Evolutionary conservation across 2,329 filamentous ascomycete genomes (phyloP).

Genomic region (Penicillium sp.): DNA sequence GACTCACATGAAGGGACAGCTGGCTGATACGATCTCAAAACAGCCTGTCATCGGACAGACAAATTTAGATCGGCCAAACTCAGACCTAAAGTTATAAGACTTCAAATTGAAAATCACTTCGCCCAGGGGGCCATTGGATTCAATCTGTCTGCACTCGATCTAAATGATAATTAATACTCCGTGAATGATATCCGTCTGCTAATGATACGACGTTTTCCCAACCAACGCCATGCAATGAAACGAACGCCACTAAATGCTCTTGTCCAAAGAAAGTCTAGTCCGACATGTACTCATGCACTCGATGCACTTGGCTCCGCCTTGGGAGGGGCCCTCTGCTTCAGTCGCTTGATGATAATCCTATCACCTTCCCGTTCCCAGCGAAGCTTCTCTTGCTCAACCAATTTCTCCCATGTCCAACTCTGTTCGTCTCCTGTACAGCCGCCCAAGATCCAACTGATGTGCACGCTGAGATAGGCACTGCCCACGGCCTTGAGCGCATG

Average conservation of each 20-base stretch:
- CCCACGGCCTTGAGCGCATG: constrained; percentile 86
- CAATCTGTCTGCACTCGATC: constrained; percentile 13
- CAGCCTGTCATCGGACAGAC: constrained; percentile 54
- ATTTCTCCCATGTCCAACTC: constrained; percentile 64
- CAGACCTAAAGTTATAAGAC: constrained; percentile 71
- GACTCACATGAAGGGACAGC: constrained; percentile 64
- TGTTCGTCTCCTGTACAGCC: constrained; percentile 44
- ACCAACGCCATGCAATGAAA: constrained; percentile 24
- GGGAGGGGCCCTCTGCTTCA: constrained; percentile 30
- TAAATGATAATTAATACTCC: constrained; percentile 14
- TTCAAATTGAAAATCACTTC: constrained; percentile 8
- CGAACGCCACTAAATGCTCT: constrained; percentile 16
- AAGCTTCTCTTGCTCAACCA: constrained; percentile 68
- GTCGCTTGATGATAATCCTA: constrained; percentile 72
- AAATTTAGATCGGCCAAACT: constrained; percentile 70
- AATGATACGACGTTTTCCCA: constrained; percentile 13
- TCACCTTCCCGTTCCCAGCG: constrained; percentile 79
- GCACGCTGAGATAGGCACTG: constrained; percentile 73
- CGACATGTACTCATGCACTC: neutral
- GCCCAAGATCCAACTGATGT: constrained; percentile 68
- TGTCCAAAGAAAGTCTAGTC: constrained; percentile 6
- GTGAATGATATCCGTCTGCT: constrained; percentile 9
- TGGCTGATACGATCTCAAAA: constrained; percentile 69
- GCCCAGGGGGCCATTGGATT: constrained; percentile 9
- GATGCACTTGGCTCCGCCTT: constrained; percentile 18